phyloP scores from a whole-genome alignment of 805 yeast species.

The Candida railenensis region DNA sequence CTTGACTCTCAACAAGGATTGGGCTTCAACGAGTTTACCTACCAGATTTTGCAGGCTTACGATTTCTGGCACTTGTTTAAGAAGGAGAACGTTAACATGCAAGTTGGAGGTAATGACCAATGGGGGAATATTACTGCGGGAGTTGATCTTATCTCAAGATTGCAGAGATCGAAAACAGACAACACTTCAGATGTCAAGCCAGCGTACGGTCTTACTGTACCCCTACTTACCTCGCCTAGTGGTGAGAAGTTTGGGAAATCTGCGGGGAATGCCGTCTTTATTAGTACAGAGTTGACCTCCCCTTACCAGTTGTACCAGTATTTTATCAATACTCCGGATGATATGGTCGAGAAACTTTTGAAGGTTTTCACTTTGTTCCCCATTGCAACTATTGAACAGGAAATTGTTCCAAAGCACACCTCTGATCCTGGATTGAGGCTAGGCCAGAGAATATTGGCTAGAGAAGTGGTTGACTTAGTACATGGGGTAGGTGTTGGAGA shows the following conservation, averaged over 20 bases:
- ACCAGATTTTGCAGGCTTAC: constrained; percentile 89
- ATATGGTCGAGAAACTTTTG: constrained; percentile 65
- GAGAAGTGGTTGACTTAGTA: constrained; percentile 81
- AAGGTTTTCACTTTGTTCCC: constrained; percentile 82
- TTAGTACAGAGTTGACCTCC: constrained; percentile 70
- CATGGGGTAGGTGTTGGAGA: constrained; percentile 81
- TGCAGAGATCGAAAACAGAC: constrained; percentile 23
- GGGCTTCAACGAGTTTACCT: constrained; percentile 92
- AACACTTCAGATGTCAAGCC: constrained; percentile 13
- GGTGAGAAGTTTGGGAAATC: constrained; percentile 97
- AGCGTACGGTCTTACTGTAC: constrained; percentile 82
- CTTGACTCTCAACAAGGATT: constrained; percentile 69
- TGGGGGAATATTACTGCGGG: constrained; percentile 99
- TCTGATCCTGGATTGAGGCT: constrained; percentile 59
- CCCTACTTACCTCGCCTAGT: constrained; percentile 78
- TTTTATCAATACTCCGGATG: constrained; percentile 77
- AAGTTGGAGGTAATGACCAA: constrained; percentile 96
- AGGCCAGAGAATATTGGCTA: constrained; percentile 78
- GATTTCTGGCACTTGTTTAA: constrained; percentile 83
- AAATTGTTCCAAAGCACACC: constrained; percentile 51
- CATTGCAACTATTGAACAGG: constrained; percentile 48
- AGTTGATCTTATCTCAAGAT: constrained; percentile 74
- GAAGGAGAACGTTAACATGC: constrained; percentile 59
- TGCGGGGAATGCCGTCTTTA: constrained; percentile 94
- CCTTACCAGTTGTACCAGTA: constrained; percentile 84